Evolutionary conservation across 257 asterid species (phyloP), one percentile per base, ranked within the genome.

Genomic region (Lycium ferocissimum): DNA sequence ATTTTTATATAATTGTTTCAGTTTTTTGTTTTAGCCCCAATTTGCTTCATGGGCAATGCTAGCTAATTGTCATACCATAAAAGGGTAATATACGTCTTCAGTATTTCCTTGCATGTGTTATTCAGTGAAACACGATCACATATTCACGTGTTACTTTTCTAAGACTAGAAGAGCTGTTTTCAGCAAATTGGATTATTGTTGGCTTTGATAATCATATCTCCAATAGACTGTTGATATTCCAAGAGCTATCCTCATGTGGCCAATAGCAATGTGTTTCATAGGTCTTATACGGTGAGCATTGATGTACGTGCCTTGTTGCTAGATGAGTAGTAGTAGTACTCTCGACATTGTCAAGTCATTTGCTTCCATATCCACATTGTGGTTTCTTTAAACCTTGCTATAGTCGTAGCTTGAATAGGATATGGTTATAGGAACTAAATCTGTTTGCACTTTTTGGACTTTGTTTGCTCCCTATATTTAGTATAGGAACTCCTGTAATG

Each of bases 221-320:
- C 22, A 51, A 12, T 20, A 10, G 61, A 47, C 20, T 20, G 20
- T 51, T 75, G n/a, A 53, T 22, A 43, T 73, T 73, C 17, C 61
- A 75, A 75, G n/a, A 75, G 43, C 7, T 75, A 13, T 22, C 51
- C 45, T 76, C 45, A 76, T 51, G 35, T 73, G 80, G 80, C 80
- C 80, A n/a, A 72, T 5, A 45, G 18, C 37, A 22, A n/a, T 10
- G 81, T 22, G n/a, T 54, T 73, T 47, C 18, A 22, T 47, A 49
- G 40, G 37, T 49, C 45, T 49, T 49, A 75, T 75, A 22, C 62
- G 4, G 5, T 75, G 61, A 22, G 26, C 63, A 76, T 13, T n/a
- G 43, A 76, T 54, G 43, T 51, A 22, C 22, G 17, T 51, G 49
- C n/a, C 59, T 22, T 49, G 62, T 75, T 75, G 40, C 58, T n/a